These are phyloP conservation scores for Daldinia loculata DNA, from an alignment of 495 filamentous ascomycete species.

Conservation along the genomic window DNA sequence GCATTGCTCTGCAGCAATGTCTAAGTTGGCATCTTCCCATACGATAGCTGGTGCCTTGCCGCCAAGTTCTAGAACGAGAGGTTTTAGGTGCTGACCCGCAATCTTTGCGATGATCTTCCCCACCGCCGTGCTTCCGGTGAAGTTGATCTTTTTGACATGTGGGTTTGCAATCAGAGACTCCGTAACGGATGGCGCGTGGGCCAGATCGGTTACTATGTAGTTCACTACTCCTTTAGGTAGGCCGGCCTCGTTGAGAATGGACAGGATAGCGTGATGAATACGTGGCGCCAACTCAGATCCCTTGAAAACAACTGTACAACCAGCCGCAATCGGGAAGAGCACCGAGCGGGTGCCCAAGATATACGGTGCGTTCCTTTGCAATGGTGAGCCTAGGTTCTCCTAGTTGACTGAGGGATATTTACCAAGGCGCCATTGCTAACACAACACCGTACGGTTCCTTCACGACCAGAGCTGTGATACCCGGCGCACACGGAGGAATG, in stretches of 20 bases:
- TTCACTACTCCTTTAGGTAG: constrained; percentile 69
- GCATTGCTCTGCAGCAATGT: constrained; percentile 62
- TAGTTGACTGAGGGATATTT: constrained; percentile 29
- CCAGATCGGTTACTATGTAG: constrained; percentile 60
- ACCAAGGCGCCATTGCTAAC: constrained; percentile 87
- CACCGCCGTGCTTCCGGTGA: constrained; percentile 69
- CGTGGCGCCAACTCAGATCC: constrained; percentile 80
- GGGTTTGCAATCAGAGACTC: constrained; percentile 65
- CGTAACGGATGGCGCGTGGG: constrained; percentile 64
- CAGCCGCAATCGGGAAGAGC: constrained; percentile 79
- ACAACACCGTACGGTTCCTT: constrained; percentile 86
- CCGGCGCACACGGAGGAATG: constrained; percentile 64
- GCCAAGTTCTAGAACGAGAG: constrained; percentile 72
- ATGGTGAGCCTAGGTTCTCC: constrained; percentile 42
- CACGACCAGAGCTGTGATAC: constrained; percentile 71
- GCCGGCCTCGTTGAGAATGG: constrained; percentile 77
- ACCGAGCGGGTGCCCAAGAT: constrained; percentile 74
- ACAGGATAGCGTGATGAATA: constrained; percentile 75
- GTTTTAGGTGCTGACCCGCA: constrained; percentile 71
- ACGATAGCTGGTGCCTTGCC: constrained; percentile 73
- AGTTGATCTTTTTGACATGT: constrained; percentile 69
- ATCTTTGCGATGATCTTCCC: constrained; percentile 66
- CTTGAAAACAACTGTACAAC: constrained; percentile 81
- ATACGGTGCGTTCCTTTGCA: constrained; percentile 75
- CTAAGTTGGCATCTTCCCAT: constrained; percentile 70